Base-by-base conservation (phyloP, 2,329 filamentous ascomycete species). In the Uncinocarpus reesii region DNA sequence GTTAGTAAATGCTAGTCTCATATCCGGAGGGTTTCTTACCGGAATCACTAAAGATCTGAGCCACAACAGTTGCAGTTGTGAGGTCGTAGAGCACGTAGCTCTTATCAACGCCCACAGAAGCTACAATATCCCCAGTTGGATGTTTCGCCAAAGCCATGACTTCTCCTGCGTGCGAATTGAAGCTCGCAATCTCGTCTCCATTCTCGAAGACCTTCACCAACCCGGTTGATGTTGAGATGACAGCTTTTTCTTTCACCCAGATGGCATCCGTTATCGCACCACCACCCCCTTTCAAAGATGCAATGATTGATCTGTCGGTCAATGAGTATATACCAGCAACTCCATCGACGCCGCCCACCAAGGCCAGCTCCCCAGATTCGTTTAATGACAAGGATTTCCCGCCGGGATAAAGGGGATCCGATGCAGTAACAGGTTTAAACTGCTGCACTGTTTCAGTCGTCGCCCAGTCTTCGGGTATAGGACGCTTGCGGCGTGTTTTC, bases 71-170 rank as follows among this genome's bases (percentile, higher is more conserved):
- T 60, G 80, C 73, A 3, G 72, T 74, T 16, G 74, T 66, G 32
- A 95, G 66, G 56, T 96, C 87, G 66, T 96, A 95, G 53, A 96
- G 79, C 1, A 89, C 79, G 60, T 94, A 88, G 65, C 84, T 90
- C 77, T 95, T 95, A 65, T 98, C 92, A 1, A 80, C 77, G 42
- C 90, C 89, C 28, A 92, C 84, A 0, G 90, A 95, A 1, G 86
- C 90, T 40, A 95, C 65, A 49, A 98, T 79, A 46, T 84, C 79
- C 32, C 84, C 85, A 55, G 84, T 83, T 1, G 92, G 87, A 64
- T 98, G 92, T 6, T 89, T 62, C 29, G 86, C 80, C 49, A 98
- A 67, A 4, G 79, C 83, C 7, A 82, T 92, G 1, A 81, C 84
- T 49, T 85, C 75, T 3, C 89, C 90, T 18, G 88, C 84, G 65